Base-by-base conservation (phyloP, 768 basidiomycete genomes). In the Suillus discolor region DNA sequence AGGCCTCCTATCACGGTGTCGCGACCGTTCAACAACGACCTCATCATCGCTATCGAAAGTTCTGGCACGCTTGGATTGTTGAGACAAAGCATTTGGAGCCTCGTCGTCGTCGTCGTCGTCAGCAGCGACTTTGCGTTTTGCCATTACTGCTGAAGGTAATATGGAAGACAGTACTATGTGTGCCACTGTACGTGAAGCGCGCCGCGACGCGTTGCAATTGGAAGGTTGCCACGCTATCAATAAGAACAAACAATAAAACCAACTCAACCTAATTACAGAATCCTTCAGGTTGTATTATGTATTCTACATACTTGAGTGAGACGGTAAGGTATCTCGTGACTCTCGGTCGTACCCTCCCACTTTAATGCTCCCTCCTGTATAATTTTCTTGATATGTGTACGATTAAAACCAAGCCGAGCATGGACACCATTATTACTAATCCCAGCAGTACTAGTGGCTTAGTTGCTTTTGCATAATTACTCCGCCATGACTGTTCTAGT, bases 51-150 rank as follows among this genome's bases (percentile, higher is more conserved):
- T 74, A 20, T 83, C 83, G 25, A 72, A 75, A 31, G 79, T 81
- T 62, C 81, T 80, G 5, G 80, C 78, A 42, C 84, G 83, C 70
- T 85, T 85, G 9, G 79, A 79, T 0, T 70, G 72, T 25, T 79
- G 81, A 2, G 82, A 77, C 2, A 64, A 70, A n/a, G 71, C 62
- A 5, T 68, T 62, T 0, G 68, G 71, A 3, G 66, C 66, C 1
- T 81, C 81, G 42, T 80, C 79, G 51, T 87, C 85, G 31, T 87
- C 85, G 31, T 83, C 85, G 28, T 83, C 82, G 63, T 82, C 79
- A 28, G 71, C 72, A 2, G 70, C 65, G 9, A 80, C 81, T 66
- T 81, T 83, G 66, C 88, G 84, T 74, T 89, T 90, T 11, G 80
- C 77, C 89, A 89, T 90, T 61, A 64, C 42, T 36, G 68, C 44